Percentiles rank a stretch among this genome's conserved stretches.
Conservation (phyloP, 2,329 filamentous ascomycete genomes). For the Fusarium irregulare region DNA sequence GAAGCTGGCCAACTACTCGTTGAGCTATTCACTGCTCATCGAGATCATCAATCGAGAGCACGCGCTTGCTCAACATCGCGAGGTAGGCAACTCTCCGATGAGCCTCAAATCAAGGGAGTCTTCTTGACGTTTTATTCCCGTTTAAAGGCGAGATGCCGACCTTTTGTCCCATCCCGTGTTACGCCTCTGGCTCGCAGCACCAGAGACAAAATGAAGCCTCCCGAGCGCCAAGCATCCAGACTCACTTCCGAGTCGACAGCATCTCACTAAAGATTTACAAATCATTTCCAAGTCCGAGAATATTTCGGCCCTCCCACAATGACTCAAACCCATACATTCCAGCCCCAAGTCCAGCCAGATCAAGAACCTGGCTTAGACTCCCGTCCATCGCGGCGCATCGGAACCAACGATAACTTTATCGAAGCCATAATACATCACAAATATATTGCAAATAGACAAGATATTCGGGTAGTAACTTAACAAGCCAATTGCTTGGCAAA, state of each 20-base stretch:
- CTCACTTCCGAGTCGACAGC: rapidly evolving
- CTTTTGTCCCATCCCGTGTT: not conserved
- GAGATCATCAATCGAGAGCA: not conserved
- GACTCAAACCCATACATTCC: not conserved
- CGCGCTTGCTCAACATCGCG: rapidly evolving
- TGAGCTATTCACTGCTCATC: not conserved
- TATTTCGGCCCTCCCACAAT: not conserved
- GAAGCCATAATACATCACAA: not conserved
- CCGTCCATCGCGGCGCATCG: not conserved
- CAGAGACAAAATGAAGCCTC: too few relatives aligned
- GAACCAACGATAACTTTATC: not conserved
- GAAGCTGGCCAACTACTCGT: not conserved
- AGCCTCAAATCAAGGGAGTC: too few relatives aligned
- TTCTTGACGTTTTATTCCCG: not conserved
- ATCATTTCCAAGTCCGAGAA: not conserved
- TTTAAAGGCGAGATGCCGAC: rapidly evolving
- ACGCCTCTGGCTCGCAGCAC: not conserved
- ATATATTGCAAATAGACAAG: not conserved
- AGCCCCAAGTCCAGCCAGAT: not conserved
- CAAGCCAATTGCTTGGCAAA: not conserved
- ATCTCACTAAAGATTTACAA: not conserved
- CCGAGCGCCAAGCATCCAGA: not conserved
- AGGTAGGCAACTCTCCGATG: too few relatives aligned
- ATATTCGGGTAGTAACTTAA: not conserved
- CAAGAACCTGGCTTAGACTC: not conserved